Evolutionary conservation across 495 filamentous ascomycete species (phyloP).

Genomic region (Aspergillus kassunensis): DNA sequence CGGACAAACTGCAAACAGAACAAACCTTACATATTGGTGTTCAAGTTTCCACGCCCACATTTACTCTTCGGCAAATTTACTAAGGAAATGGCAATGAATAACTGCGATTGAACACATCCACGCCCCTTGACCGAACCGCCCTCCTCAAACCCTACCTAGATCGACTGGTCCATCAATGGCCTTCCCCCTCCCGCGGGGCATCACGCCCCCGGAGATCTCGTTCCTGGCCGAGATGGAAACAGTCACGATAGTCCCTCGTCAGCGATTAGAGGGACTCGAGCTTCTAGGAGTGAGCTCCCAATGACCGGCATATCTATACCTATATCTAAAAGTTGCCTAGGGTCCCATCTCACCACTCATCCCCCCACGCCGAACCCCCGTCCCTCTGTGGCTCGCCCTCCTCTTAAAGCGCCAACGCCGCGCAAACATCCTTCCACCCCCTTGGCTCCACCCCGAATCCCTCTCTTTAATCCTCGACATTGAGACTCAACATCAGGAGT

Average conservation of each 20-base stretch:
- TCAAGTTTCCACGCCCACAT: constrained; percentile 1
- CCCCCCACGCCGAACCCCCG: constrained; percentile 72
- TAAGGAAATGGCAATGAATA: not conserved
- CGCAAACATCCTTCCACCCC: constrained; percentile 86
- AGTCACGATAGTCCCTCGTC: constrained; percentile 87
- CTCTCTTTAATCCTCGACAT: constrained; percentile 70
- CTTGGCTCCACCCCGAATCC: constrained; percentile 76
- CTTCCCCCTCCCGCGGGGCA: constrained; percentile 73
- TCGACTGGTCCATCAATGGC: too few relatives aligned
- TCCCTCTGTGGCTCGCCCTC: constrained; percentile 96
- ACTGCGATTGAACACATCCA: not conserved
- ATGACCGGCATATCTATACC: too few relatives aligned
- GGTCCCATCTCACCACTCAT: constrained; percentile 70
- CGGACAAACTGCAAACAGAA: constrained; percentile 29
- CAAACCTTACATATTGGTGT: constrained; percentile 29
- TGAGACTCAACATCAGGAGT: constrained; percentile 63
- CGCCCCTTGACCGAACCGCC: not conserved
- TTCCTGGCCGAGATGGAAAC: constrained; percentile 97
- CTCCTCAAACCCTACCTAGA: too few relatives aligned
- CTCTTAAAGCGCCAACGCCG: constrained; percentile 92
- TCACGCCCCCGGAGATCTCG: constrained; percentile 84
- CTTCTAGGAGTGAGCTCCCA: constrained; percentile 82
- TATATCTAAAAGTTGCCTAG: constrained; percentile 39
- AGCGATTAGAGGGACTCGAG: constrained; percentile 78
- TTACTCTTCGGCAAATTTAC: not conserved